These are phyloP conservation scores for Apiotrichum mycotoxinovorans DNA, from an alignment of 1,284 basidiomycete genomes.

Conservation along the genomic window DNA sequence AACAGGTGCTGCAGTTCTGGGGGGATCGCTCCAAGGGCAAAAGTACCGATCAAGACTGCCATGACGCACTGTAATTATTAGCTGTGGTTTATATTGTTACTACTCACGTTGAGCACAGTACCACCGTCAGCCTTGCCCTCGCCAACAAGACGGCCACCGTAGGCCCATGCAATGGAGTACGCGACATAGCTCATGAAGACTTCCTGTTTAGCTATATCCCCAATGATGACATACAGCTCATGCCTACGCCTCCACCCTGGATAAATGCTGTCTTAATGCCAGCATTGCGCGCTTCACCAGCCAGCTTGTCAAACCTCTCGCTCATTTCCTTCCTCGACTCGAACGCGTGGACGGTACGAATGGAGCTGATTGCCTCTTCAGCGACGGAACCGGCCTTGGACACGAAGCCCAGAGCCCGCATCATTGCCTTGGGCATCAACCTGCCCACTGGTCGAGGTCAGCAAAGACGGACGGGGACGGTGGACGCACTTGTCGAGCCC, in stretches of 20 bases:
- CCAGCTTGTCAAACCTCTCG: constrained; percentile 65
- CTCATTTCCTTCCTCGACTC: constrained; percentile 70
- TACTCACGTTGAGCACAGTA: constrained; percentile 70
- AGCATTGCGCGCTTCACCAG: constrained; percentile 57
- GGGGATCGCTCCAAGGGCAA: constrained; percentile 64
- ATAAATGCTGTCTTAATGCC: constrained; percentile 70
- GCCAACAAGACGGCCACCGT: constrained; percentile 51
- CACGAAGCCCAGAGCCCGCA: constrained; percentile 67
- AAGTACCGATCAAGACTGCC: constrained; percentile 80
- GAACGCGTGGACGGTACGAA: constrained; percentile 74
- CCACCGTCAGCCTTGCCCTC: constrained; percentile 59
- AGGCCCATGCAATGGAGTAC: constrained; percentile 50
- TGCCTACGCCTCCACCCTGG: too few species aligned
- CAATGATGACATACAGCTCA: constrained; percentile 67
- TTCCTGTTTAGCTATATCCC: too few species aligned
- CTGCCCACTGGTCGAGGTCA: too few species aligned
- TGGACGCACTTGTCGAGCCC: too few species aligned
- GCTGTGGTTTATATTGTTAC: too few species aligned
- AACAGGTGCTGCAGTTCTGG: constrained; percentile 82
- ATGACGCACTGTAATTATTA: too few species aligned
- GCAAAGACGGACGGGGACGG: too few species aligned
- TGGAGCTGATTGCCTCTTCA: constrained; percentile 75
- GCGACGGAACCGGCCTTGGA: constrained; percentile 82
- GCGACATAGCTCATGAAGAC: too few species aligned
- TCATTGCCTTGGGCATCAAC: too few species aligned